Percentiles rank a stretch among this genome's conserved stretches.
Evolutionary conservation across 768 basidiomycete species (phyloP).

Genomic region (Chalciporus sphaerocephalus): DNA sequence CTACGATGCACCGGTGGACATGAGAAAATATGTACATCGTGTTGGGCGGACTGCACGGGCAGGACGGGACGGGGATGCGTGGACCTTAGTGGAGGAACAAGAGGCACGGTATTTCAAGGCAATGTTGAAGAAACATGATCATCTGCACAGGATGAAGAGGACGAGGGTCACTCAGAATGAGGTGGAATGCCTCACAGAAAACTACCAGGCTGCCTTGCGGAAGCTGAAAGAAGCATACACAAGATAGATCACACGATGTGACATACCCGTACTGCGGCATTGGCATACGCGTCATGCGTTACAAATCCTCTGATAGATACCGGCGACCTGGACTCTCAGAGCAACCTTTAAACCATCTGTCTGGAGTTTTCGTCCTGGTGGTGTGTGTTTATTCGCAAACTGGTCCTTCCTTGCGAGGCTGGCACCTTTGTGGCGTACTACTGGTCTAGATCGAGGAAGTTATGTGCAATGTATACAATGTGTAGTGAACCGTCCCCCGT

Average conservation of each 20-base stretch:
- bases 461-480: too few species aligned
- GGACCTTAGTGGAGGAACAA: slow-evolving; percentile 94
- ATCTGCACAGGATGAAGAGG: slow-evolving; percentile 65
- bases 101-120: slow-evolving; percentile 86
- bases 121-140: slow-evolving; percentile 70
- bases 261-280: too few species aligned
- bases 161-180: slow-evolving; percentile 61
- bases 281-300: not conserved
- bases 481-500: too few species aligned
- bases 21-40: slow-evolving; percentile 97
- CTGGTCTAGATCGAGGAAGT: too few species aligned
- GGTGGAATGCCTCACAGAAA: slow-evolving; percentile 46
- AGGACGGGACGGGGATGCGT: slow-evolving; percentile 82
- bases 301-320: too few species aligned
- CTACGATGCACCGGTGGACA: slow-evolving; percentile 95
- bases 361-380: too few species aligned
- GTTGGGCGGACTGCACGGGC: slow-evolving; percentile 96
- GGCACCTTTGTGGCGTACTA: too few species aligned
- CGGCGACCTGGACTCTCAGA: too few species aligned
- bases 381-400: too few species aligned
- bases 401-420: too few species aligned
- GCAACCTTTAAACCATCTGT: too few species aligned
- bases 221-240: slow-evolving; percentile 27
- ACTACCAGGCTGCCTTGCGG: slow-evolving; percentile 57
- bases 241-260: slow-evolving; percentile 13